phyloP scores from a whole-genome alignment of 2,329 filamentous ascomycete genomes.

The Didymella lethalis region DNA sequence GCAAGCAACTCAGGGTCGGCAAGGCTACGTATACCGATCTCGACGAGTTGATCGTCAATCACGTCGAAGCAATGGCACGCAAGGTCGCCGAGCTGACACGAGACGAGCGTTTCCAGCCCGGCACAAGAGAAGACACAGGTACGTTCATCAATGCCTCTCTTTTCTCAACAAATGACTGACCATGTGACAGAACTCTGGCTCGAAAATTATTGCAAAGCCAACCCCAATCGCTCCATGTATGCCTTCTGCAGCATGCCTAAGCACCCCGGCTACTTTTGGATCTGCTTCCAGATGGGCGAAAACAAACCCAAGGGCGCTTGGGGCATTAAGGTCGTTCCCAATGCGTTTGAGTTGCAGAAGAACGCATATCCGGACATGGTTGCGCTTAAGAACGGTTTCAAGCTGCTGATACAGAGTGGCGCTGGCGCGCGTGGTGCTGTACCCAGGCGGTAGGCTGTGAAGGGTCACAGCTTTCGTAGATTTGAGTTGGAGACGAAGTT shows the following conservation, averaged over 20 bases:
- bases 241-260: slow-evolving; percentile 94
- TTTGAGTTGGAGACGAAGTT: neutral
- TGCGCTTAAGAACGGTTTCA: slow-evolving; percentile 96
- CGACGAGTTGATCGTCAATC: slow-evolving; percentile 95
- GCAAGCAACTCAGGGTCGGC: slow-evolving; percentile 83
- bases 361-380: slow-evolving; percentile 94
- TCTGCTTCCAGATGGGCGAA: slow-evolving; percentile 94
- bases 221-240: slow-evolving; percentile 91
- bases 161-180: slow-evolving; percentile 23
- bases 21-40: slow-evolving; percentile 95
- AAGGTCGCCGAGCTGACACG: slow-evolving; percentile 97
- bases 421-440: slow-evolving; percentile 13
- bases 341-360: slow-evolving; percentile 89
- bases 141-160: slow-evolving; percentile 51
- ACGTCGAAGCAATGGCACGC: slow-evolving; percentile 96
- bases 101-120: slow-evolving; percentile 90
- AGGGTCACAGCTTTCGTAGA: neutral
- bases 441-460: slow-evolving; percentile 2
- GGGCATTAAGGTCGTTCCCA: slow-evolving; percentile 89
- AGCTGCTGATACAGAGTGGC: slow-evolving; percentile 69
- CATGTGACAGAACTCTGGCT: slow-evolving; percentile 82
- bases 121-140: slow-evolving; percentile 84
- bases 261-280: slow-evolving; percentile 91
- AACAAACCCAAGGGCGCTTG: slow-evolving; percentile 76
- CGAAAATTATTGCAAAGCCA: slow-evolving; percentile 93